These are phyloP conservation scores for Tritrichomonas musculus DNA, from an alignment of 208 protist species.

Conservation along the genomic window DNA sequence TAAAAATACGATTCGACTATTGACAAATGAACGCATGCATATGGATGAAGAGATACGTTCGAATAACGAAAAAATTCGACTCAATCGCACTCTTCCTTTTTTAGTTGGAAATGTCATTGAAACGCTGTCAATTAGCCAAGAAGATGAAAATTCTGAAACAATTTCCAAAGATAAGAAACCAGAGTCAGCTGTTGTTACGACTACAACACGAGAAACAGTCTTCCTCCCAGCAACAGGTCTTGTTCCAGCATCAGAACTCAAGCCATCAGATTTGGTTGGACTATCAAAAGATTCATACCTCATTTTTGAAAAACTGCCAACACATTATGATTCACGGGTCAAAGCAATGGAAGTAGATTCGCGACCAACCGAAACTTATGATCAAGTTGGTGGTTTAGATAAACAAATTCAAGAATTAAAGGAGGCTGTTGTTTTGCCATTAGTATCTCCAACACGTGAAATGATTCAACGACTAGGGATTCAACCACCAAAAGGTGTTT, in stretches of 20 bases:
- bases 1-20: neutral
- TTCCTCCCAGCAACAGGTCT: constrained; percentile 98
- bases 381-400: constrained; percentile 95
- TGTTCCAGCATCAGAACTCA: constrained; percentile 86
- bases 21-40: neutral
- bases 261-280: constrained; percentile 95
- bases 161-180: constrained; percentile 72
- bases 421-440: constrained; percentile 98
- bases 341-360: constrained; percentile 99
- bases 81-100: constrained; percentile 80
- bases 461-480: constrained; percentile 97
- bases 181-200: constrained; percentile 87
- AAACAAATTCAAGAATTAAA: constrained; percentile 96
- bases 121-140: constrained; percentile 57
- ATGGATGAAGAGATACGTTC: constrained; percentile 33
- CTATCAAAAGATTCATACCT: constrained; percentile 99
- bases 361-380: constrained; percentile 96
- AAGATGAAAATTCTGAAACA: constrained; percentile 63
- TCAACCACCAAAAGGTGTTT: constrained; percentile 87
- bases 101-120: constrained; percentile 79
- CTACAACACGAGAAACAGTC: constrained; percentile 91
- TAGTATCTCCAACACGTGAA: constrained; percentile 92
- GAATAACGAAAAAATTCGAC: constrained; percentile 79
- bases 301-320: constrained; percentile 94
- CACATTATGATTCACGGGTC: constrained; percentile 97